These are phyloP conservation scores for Sporisorium reilianum DNA, from an alignment of 1,284 basidiomycete genomes.

Conservation along the genomic window DNA sequence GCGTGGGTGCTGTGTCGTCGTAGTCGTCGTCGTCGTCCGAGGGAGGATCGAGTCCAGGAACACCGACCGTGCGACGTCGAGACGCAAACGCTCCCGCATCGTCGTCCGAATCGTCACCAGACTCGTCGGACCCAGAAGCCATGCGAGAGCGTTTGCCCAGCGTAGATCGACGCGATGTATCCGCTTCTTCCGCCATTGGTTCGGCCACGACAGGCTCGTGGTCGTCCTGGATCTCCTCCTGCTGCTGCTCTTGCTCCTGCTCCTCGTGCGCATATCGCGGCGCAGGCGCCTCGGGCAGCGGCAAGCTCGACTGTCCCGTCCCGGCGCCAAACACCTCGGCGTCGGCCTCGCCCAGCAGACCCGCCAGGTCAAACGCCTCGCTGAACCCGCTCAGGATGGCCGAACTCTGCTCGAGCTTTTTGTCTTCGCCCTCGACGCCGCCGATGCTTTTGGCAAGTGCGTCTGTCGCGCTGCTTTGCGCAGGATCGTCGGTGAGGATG, in stretches of 20 bases:
- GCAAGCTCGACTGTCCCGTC: constrained; percentile 11
- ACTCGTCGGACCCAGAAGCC: constrained; percentile 12
- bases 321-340: constrained; percentile 61
- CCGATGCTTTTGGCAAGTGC: constrained; percentile 15
- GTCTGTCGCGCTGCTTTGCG: background rate
- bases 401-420: constrained; percentile 30
- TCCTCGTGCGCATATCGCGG: constrained; percentile 12
- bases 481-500: constrained; percentile 19
- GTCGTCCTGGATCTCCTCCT: constrained; percentile 27
- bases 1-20: background rate
- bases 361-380: constrained; percentile 66
- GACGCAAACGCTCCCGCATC: background rate
- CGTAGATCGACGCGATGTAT: constrained; percentile 31
- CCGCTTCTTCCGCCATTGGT: constrained; percentile 2
- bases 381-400: constrained; percentile 54
- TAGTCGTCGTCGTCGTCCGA: constrained; percentile 8
- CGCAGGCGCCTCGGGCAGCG: constrained; percentile 24
- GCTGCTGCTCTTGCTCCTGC: constrained; percentile 8
- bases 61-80: background rate
- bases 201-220: constrained; percentile 8
- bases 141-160: constrained; percentile 40
- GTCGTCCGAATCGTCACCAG: background rate
- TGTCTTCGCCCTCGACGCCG: background rate
- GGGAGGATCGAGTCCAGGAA: constrained; percentile 23
- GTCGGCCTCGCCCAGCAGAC: constrained; percentile 66